phyloP scores from a whole-genome alignment of 768 basidiomycete genomes.

The Phlebiopsis flavidoalba region DNA sequence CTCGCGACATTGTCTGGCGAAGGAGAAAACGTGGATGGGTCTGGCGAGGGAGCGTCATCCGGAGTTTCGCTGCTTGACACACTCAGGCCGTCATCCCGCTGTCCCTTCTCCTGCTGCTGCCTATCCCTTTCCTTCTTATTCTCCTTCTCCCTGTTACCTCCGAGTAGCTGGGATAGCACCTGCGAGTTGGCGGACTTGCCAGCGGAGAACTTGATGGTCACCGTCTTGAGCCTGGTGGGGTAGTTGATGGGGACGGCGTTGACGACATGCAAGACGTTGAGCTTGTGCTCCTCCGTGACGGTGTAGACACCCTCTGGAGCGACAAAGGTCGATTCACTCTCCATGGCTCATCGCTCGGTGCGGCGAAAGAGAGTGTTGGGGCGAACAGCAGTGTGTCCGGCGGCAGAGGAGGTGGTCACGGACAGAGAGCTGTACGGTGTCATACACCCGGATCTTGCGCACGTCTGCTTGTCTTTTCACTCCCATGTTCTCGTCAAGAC shows the following conservation, averaged over 20 bases:
- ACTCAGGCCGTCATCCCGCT: slow-evolving; percentile 54
- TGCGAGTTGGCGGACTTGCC: slow-evolving; percentile 49
- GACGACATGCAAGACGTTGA: slow-evolving; percentile 38
- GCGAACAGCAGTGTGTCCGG: slow-evolving; percentile 1
- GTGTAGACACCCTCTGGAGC: slow-evolving; percentile 90
- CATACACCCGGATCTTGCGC: slow-evolving; percentile 23
- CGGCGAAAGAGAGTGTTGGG: slow-evolving; percentile 14
- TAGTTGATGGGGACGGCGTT: slow-evolving; percentile 30
- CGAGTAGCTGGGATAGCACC: slow-evolving; percentile 64
- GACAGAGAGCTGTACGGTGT: slow-evolving; percentile 13
- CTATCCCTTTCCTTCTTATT: slow-evolving; percentile 27
- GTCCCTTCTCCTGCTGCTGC: slow-evolving; percentile 15
- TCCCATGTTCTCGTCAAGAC: slow-evolving; percentile 19
- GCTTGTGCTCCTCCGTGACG: slow-evolving; percentile 82
- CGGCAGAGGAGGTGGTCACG: slow-evolving; percentile 17
- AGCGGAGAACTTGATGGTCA: slow-evolving; percentile 58
- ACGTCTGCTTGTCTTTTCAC: slow-evolving; percentile 15
- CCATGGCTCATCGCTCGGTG: slow-evolving; percentile 43
- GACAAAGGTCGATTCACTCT: slow-evolving; percentile 80
- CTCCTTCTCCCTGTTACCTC: slow-evolving; percentile 57
- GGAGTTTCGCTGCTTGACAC: slow-evolving; percentile 80
- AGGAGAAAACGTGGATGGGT: slow-evolving; percentile 21
- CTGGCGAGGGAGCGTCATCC: slow-evolving; percentile 47
- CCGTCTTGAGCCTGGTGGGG: slow-evolving; percentile 59
- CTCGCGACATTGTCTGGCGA: slow-evolving; percentile 22